Base-by-base conservation (phyloP, 352 stramenopile genomes). In the Globisporangium canariense region DNA sequence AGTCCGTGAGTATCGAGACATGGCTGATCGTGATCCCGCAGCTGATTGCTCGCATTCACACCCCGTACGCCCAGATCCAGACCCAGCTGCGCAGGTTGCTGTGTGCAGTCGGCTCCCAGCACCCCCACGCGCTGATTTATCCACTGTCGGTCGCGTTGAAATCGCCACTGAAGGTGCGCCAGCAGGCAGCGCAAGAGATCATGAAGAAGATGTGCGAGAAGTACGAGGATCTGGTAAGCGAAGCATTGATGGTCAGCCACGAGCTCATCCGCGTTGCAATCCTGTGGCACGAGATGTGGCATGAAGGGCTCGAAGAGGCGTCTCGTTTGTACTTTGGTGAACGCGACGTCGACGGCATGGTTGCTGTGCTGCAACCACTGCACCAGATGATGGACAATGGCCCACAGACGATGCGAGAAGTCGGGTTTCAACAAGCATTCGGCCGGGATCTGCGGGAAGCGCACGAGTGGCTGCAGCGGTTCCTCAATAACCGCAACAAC, bases 231-330 rank as follows among this genome's bases (percentile, higher is more conserved):
- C 79, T 99, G 30, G 97, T 99, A 5, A 93, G 99, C 55, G 95
- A 99, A 67, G 83, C 81, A 11, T 63, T 93, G 60, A 73, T 95
- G 11, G 97, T 99, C n/a, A 98, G 91, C 55, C 89, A 90, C 1
- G 98, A 99, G 69, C 83, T 99, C 5, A 99, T 99, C 63, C 90
- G 97, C 14, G 96, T 99, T 11, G 97, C 97, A 22, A 99, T 99
- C 68, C 74, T 99, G 51, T 99, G 97, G 97, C 86, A 99, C 62
- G 98, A 99, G 71, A 91, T 98, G 70, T 99, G 98, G 98, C 97
- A 99, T 60, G 94, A 98, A 77, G 96, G 92, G 0, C 81, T 99
- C 1, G 97, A 99, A 68, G 94, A 99, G 74, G 98, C 98, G 6
- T 98, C 90, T 32, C 80, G 96, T 4, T 70, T 99, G 49, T 96